Evolutionary conservation across 2,329 filamentous ascomycete genomes (phyloP).

Genomic region (Scolecobasidium constrictum): DNA sequence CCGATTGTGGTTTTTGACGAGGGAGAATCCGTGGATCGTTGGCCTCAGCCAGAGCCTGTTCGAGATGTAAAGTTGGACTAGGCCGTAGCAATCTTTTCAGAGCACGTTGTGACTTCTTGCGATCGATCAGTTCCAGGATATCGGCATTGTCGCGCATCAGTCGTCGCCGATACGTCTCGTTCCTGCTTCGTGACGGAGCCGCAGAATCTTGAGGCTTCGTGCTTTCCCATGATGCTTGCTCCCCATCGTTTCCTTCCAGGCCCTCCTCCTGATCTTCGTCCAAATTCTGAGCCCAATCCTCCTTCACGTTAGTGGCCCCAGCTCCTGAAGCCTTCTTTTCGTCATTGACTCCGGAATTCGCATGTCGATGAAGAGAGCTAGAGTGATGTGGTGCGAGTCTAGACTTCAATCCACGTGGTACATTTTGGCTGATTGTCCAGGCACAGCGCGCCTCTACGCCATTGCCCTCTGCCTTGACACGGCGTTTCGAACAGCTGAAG

Average conservation of each 20-base stretch:
- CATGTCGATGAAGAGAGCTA: too few species aligned
- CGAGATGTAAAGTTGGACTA: constrained; percentile 5
- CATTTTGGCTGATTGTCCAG: too few species aligned
- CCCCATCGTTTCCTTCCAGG: background rate
- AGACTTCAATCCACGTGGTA: too few species aligned
- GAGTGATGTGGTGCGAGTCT: too few species aligned
- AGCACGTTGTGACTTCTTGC: background rate
- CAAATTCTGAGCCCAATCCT: background rate
- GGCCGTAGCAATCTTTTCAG: background rate
- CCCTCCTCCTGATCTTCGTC: background rate
- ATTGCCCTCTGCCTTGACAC: too few species aligned
- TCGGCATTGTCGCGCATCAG: background rate
- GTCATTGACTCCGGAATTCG: too few species aligned
- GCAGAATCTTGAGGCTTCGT: background rate
- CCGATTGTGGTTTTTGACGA: background rate
- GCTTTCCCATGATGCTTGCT: too few species aligned
- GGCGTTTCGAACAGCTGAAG: too few species aligned
- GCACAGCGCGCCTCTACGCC: too few species aligned
- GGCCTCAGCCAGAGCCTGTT: background rate
- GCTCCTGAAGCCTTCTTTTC: background rate
- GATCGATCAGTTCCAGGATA: background rate
- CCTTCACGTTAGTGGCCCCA: background rate
- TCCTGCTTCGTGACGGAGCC: too few species aligned
- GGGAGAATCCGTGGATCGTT: background rate
- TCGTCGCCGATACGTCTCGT: background rate